Evolutionary conservation across 2,329 filamentous ascomycete species (phyloP).

Genomic region (Gaeumannomyces sp.): DNA sequence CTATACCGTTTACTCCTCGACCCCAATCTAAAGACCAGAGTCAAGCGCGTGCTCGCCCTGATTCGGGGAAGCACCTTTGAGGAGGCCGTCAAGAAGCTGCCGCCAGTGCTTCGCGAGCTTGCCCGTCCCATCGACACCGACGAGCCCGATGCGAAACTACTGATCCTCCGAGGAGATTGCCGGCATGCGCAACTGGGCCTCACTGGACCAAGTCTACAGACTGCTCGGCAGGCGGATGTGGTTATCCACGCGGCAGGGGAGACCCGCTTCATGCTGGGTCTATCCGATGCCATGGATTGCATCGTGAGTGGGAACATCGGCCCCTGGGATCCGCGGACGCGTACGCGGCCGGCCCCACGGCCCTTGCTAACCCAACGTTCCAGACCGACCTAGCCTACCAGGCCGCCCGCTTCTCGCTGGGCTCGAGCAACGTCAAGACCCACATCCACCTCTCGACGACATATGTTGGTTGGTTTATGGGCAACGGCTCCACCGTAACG

Average conservation of each 20-base stretch:
- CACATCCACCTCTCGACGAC: conserved; percentile 1
- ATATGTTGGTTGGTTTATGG: neutral
- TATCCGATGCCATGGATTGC: neutral
- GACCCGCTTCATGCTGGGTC: conserved; percentile 2
- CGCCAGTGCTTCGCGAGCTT: neutral
- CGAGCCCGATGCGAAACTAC: neutral
- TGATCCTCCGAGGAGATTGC: neutral
- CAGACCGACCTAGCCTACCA: neutral
- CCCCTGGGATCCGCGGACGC: neutral
- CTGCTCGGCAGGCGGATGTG: neutral
- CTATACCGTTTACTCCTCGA: neutral
- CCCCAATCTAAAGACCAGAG: neutral
- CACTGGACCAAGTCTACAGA: neutral
- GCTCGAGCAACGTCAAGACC: neutral
- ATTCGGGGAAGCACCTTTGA: neutral
- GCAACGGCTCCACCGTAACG: neutral
- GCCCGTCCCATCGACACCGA: neutral
- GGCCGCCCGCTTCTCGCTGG: conserved; percentile 1
- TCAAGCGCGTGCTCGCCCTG: neutral
- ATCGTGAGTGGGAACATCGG: neutral
- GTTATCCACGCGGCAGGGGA: conserved; percentile 1
- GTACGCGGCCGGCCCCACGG: too few relatives aligned
- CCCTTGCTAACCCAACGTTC: neutral
- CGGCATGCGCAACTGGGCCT: neutral
- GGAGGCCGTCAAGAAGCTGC: neutral